phyloP scores from a whole-genome alignment of 31 red algal genomes.

The Bonnemaisonia californica region DNA sequence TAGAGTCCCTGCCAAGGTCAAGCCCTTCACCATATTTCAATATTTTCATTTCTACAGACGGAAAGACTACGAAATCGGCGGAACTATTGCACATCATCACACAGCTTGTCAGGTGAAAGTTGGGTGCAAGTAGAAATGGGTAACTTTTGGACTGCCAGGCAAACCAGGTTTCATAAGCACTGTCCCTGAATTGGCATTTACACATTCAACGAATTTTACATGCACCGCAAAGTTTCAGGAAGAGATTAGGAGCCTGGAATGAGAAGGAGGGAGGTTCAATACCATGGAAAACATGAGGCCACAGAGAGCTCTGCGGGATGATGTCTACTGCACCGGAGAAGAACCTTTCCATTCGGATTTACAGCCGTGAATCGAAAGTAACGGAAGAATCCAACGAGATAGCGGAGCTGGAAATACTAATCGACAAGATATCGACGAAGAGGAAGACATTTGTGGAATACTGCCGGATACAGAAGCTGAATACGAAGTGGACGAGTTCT shows the following conservation, averaged over 20 bases:
- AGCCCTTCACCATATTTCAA: not conserved
- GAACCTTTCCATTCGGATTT: not conserved
- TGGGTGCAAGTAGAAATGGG: not conserved
- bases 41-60: not conserved
- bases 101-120: not conserved
- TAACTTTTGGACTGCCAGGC: not conserved
- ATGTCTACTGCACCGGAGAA: not conserved
- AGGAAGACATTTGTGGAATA: too few species aligned
- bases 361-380: not conserved
- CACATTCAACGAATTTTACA: not conserved
- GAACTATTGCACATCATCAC: not conserved
- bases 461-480: too few species aligned
- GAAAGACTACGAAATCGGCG: not conserved
- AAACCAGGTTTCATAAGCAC: not conserved
- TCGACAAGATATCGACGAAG: too few species aligned
- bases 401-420: too few species aligned
- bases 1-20: not conserved
- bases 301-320: not conserved
- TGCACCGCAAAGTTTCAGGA: not conserved
- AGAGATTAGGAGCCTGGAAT: not conserved
- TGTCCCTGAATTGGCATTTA: not conserved
- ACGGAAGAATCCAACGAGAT: not conserved
- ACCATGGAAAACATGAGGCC: not conserved
- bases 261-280: not conserved
- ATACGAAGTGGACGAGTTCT: too few species aligned